Evolutionary conservation across 2,329 filamentous ascomycete genomes (phyloP).

Genomic region (Fusarium penzigii): DNA sequence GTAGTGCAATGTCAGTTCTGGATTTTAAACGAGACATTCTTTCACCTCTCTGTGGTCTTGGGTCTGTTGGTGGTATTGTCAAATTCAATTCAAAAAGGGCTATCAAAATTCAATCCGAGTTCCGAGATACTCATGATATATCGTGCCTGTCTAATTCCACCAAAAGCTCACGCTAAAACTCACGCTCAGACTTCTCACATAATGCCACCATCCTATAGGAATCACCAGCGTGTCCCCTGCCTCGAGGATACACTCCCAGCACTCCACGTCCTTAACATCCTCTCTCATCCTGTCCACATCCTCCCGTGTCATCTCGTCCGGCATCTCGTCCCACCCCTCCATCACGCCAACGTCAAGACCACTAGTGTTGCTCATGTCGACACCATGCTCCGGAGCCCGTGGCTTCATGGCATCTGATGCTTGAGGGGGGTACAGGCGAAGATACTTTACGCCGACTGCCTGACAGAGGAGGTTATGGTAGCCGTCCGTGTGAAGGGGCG

Average conservation of each 20-base stretch:
- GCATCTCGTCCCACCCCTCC: slow-evolving; percentile 57
- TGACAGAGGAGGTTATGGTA: slow-evolving; percentile 93
- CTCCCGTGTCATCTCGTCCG: slow-evolving; percentile 26
- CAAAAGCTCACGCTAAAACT: slow-evolving; percentile 98
- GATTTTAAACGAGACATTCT: neutral
- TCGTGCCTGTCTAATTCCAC: slow-evolving; percentile 63
- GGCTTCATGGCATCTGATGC: slow-evolving; percentile 62
- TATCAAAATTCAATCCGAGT: no score
- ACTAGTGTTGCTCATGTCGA: slow-evolving; percentile 94
- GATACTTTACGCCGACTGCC: slow-evolving; percentile 86
- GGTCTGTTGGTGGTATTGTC: no score
- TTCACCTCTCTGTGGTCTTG: neutral
- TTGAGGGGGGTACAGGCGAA: slow-evolving; percentile 79
- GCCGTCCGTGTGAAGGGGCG: slow-evolving; percentile 88
- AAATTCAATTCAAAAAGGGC: no score
- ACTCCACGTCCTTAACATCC: slow-evolving; percentile 61
- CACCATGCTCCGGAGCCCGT: slow-evolving; percentile 62
- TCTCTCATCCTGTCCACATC: slow-evolving; percentile 41
- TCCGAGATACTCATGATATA: neutral
- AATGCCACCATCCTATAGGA: slow-evolving; percentile 97
- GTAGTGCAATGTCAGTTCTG: neutral
- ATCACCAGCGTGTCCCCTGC: slow-evolving; percentile 88
- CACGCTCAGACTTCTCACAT: slow-evolving; percentile 79
- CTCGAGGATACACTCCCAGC: slow-evolving; percentile 75
- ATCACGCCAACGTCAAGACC: slow-evolving; percentile 72